These are phyloP conservation scores for Gastroboletus turbinatus DNA, from an alignment of 1,284 basidiomycete genomes.

Conservation along the genomic window DNA sequence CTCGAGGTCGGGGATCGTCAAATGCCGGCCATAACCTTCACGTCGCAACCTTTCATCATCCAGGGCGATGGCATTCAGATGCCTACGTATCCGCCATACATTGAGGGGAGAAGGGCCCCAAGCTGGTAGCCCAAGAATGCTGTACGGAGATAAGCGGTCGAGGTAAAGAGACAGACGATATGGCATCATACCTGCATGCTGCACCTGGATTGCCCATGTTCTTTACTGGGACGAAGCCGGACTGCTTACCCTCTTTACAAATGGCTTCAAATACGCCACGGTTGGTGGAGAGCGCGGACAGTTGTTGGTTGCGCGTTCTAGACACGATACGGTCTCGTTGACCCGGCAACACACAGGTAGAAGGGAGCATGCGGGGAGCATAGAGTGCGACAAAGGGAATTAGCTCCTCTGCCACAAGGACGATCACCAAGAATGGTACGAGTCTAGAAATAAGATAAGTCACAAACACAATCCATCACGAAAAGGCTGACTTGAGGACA, in stretches of 20 bases:
- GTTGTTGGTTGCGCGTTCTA: constrained; percentile 56
- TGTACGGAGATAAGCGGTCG: constrained; percentile 27
- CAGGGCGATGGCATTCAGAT: constrained; percentile 50
- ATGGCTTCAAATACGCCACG: constrained; percentile 35
- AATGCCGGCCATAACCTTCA: constrained; percentile 45
- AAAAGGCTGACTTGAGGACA: constrained; percentile 54
- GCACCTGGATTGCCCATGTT: constrained; percentile 31
- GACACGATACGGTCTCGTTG: constrained; percentile 71
- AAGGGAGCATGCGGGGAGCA: constrained; percentile 82
- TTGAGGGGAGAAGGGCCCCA: constrained; percentile 54
- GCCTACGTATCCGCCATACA: constrained; percentile 53
- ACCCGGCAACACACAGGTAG: constrained; percentile 84
- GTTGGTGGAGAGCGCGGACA: constrained; percentile 34
- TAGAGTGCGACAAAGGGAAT: constrained; percentile 85
- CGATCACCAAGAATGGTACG: constrained; percentile 76
- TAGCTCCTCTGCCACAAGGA: constrained; percentile 77
- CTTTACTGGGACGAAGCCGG: constrained; percentile 30
- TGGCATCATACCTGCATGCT: constrained; percentile 40
- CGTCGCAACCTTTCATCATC: constrained; percentile 60
- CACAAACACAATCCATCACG: background rate
- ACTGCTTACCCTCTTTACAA: constrained; percentile 29
- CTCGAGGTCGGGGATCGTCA: constrained; percentile 54
- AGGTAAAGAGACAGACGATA: background rate
- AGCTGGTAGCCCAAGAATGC: constrained; percentile 58
- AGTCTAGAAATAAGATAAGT: constrained; percentile 47